These are phyloP conservation scores for Artemisia argyi DNA, from an alignment of 129 eudicot genomes.

Conservation along the genomic window DNA sequence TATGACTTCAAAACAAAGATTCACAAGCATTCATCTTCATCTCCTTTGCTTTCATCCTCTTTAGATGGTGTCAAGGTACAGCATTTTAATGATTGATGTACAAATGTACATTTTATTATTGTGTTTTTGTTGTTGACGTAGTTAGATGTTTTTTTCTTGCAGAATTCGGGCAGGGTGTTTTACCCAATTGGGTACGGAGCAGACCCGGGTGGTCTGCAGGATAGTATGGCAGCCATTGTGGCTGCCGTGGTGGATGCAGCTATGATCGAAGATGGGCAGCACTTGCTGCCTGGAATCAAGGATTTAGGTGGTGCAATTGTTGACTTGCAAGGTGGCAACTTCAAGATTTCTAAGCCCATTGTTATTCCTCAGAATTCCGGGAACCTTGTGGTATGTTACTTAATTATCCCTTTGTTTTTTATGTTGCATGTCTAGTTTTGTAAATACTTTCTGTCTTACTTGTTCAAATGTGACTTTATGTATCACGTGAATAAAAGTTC, in stretches of 20 bases:
- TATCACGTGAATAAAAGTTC: constrained; percentile 26
- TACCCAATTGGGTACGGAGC: constrained; percentile 74
- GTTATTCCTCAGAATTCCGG: constrained; percentile 55
- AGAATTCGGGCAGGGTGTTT: constrained; percentile 62
- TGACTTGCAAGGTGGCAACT: constrained; percentile 73
- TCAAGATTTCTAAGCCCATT: constrained; percentile 44
- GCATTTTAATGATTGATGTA: not conserved
- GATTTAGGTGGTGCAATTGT: constrained; percentile 69
- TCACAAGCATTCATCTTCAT: constrained; percentile 29
- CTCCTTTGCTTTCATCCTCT: not conserved
- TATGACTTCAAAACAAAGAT: constrained; percentile 48
- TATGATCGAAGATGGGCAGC: constrained; percentile 36
- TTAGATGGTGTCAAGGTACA: constrained; percentile 24
- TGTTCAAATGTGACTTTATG: constrained; percentile 15
- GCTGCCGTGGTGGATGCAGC: constrained; percentile 50
- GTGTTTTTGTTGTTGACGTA: not conserved
- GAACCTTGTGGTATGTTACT: constrained; percentile 56
- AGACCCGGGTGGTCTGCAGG: constrained; percentile 37
- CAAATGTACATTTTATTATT: not conserved
- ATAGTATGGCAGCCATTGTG: not conserved
- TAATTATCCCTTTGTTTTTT: not conserved
- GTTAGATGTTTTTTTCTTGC: not conserved
- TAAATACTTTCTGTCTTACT: not conserved
- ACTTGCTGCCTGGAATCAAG: constrained; percentile 54
- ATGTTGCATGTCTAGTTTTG: constrained; percentile 18